Conservation (phyloP, 2,329 filamentous ascomycete species). For the Botrytis elliptica region DNA sequence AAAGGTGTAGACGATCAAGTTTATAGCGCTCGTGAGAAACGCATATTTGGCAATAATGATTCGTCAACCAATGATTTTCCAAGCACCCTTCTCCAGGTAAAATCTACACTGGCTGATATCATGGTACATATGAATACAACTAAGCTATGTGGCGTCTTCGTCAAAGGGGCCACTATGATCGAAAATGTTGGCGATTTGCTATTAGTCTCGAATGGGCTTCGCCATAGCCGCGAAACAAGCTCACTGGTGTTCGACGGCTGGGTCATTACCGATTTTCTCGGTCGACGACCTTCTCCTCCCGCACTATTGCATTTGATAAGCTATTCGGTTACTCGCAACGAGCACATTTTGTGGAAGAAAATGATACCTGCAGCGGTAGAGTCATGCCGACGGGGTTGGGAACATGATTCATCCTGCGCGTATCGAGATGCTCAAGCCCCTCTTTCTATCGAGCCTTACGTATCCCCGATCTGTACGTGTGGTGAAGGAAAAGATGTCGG, state of each 20-base stretch:
- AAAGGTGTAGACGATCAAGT: not conserved
- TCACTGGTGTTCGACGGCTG: not conserved
- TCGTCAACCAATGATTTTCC: not conserved
- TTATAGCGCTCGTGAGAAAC: not conserved
- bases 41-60: not conserved
- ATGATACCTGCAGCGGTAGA: not conserved
- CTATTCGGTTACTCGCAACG: not conserved
- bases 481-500: slow-evolving; percentile 5
- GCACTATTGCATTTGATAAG: not conserved
- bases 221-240: not conserved
- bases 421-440: not conserved
- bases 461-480: not conserved
- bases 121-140: not conserved
- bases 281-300: not conserved
- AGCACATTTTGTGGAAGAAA: not conserved
- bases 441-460: not conserved
- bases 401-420: not conserved
- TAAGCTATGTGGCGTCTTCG: not conserved
- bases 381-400: slow-evolving; percentile 2
- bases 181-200: not conserved
- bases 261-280: not conserved
- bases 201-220: not conserved
- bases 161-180: not conserved
- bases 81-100: not conserved
- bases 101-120: not conserved